Base-by-base conservation (phyloP, 1,284 basidiomycete genomes). In the Cryptococcus sp. region DNA sequence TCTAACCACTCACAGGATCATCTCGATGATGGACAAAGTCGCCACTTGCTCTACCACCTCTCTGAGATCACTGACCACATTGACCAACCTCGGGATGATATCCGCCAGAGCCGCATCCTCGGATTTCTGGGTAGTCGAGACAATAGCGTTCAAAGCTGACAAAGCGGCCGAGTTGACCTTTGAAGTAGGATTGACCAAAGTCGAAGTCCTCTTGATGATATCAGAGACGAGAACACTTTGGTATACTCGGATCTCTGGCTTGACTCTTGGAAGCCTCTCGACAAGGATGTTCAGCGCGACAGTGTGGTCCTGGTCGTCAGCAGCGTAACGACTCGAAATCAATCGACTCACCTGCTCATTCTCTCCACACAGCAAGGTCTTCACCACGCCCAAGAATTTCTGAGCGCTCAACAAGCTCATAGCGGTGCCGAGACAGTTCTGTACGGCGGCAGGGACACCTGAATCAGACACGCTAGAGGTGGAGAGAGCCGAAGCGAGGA, bases 91-190 rank as follows among this genome's bases (percentile, higher is more conserved):
- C 3, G 86, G 85, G 4, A 92, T 72, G 6, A 82, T 76, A 31
- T 80, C 79, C 0, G 84, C 78, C 14, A 93, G 69, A 0, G 82
- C 67, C 11, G 79, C 70, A 63, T 91, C 88, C 73, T 95, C 91
- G 44, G 83, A 83, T 0, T 82, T 57, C 46, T 80, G 77, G 41
- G 85, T 76, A 0, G 87, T 84, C 0, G 77, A 66, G 14, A 81
- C 82, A 50, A 93, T 79, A 0, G 81, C 78, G 38, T 80, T 78
- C 54, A 92, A 68, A 4, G 86, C 85, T 7, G 76, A 72, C 50
- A 89, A 80, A n/a, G 83, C 81, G 8, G 83, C 67, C 2, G 71
- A 43, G 10, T 73, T 77, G 10, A 80, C 79, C 5, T 76, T 69
- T n/a, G 78, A 76, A 2, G 66, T 65, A 4, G 79, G 66, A 13